phyloP scores from a whole-genome alignment of 805 yeast genomes.

The Saturnispora zaruensis region DNA sequence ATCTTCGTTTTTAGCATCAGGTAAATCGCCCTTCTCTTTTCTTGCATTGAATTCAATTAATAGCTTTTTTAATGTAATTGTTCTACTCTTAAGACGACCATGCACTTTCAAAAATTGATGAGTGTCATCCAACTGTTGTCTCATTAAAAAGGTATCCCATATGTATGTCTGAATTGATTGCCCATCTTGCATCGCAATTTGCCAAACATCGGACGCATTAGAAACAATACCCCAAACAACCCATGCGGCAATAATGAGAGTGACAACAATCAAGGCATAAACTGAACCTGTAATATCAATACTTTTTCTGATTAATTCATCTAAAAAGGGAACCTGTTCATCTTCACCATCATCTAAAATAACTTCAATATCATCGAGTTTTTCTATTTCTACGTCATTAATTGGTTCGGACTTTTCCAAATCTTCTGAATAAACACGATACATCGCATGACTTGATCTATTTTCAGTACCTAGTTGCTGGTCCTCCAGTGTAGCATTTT shows the following conservation, averaged over 20 bases:
- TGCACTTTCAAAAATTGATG: conserved; percentile 21
- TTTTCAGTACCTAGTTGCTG: not conserved
- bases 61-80: conserved; percentile 17
- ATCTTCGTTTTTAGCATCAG: not conserved
- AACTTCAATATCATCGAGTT: not conserved
- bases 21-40: not conserved
- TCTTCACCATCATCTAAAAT: not conserved
- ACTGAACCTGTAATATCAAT: not conserved
- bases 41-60: not conserved
- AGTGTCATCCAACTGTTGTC: conserved; percentile 30
- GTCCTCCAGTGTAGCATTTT: not conserved
- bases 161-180: conserved; percentile 33
- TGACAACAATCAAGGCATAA: not conserved
- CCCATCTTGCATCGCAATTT: conserved; percentile 36
- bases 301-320: not conserved
- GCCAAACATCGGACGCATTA: conserved; percentile 30
- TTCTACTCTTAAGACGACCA: conserved; percentile 26
- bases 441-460: not conserved
- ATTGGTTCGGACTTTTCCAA: not conserved
- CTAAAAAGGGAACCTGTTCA: not conserved
- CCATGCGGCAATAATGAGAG: not conserved
- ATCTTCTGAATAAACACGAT: not conserved
- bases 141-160: conserved; percentile 34
- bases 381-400: not conserved
- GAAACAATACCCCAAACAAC: conserved; percentile 12